Percentiles rank a stretch among this genome's conserved stretches.
Conservation (phyloP, 2,329 filamentous ascomycete species). For the Microsporum audouinii region DNA sequence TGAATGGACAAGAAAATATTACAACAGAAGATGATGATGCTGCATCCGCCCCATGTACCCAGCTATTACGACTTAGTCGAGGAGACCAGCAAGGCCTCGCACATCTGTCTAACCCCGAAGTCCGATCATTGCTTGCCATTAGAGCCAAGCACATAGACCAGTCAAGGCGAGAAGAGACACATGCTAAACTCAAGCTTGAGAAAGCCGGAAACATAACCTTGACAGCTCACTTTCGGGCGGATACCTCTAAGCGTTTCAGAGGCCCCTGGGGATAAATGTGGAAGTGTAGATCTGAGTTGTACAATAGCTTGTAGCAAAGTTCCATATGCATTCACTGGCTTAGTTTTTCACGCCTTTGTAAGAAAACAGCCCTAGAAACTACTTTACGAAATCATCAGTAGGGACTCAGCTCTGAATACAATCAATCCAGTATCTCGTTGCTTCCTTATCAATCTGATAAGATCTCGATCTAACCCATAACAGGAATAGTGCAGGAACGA, state of each 20-base stretch:
- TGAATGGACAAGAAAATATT: background rate
- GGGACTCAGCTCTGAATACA: too few relatives aligned
- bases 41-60: background rate
- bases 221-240: background rate
- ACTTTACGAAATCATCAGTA: too few relatives aligned
- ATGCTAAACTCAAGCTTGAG: background rate
- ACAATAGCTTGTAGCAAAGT: too few relatives aligned
- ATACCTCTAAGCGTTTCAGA: background rate
- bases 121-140: background rate
- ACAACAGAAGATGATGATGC: background rate
- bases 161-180: background rate
- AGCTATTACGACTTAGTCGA: background rate
- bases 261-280: background rate
- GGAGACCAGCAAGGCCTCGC: background rate
- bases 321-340: too few relatives aligned
- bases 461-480: background rate
- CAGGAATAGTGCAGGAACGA: background rate
- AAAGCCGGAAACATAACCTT: background rate
- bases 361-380: too few relatives aligned
- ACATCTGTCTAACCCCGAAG: background rate
- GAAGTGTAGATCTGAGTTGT: too few relatives aligned
- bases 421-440: too few relatives aligned
- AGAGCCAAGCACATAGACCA: background rate
- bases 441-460: conserved; percentile 1
- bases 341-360: too few relatives aligned